Evolutionary conservation across 2,329 filamentous ascomycete species (phyloP).

Genomic region (Verticillium nubilum): DNA sequence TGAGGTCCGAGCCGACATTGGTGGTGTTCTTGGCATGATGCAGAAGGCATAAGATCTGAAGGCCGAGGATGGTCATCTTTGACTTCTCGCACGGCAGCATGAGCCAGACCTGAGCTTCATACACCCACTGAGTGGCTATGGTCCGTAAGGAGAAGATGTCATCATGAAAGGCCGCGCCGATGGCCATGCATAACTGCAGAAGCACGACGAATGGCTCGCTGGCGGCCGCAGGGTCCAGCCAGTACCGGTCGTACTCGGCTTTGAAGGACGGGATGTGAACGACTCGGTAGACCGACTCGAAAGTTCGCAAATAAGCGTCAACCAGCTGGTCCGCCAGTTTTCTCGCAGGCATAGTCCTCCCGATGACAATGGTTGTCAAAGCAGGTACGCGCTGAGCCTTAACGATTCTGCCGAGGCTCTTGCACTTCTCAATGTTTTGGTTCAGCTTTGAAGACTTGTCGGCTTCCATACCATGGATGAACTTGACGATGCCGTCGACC

Average conservation of each 20-base stretch:
- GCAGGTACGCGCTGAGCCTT: conserved; percentile 32
- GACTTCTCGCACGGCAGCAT: conserved; percentile 40
- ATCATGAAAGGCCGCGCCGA: conserved; percentile 43
- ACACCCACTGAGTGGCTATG: conserved; percentile 42
- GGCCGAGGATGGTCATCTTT: conserved; percentile 37
- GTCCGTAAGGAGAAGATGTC: conserved; percentile 35
- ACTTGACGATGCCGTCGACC: conserved; percentile 17
- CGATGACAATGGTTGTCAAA: conserved; percentile 28
- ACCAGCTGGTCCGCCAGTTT: conserved; percentile 44
- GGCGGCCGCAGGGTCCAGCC: conserved; percentile 33
- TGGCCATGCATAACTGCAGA: conserved; percentile 47
- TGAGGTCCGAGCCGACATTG: conserved; percentile 42
- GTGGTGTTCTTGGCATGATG: conserved; percentile 42
- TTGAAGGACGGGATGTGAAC: conserved; percentile 53
- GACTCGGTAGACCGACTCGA: conserved; percentile 52
- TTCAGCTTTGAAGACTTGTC: conserved; percentile 24
- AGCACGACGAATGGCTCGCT: conserved; percentile 43
- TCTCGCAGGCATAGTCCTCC: conserved; percentile 30
- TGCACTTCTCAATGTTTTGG: conserved; percentile 30
- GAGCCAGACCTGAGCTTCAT: conserved; percentile 47
- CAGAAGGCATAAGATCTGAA: conserved; percentile 50
- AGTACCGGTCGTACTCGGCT: conserved; percentile 46
- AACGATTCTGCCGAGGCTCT: conserved; percentile 32
- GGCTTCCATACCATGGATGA: conserved; percentile 15
- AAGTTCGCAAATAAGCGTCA: conserved; percentile 46